Percentiles rank a stretch among this genome's conserved stretches.
These are phyloP conservation scores for Scutellaria baicalensis DNA, from an alignment of 257 asterid species.

Conservation along the genomic window DNA sequence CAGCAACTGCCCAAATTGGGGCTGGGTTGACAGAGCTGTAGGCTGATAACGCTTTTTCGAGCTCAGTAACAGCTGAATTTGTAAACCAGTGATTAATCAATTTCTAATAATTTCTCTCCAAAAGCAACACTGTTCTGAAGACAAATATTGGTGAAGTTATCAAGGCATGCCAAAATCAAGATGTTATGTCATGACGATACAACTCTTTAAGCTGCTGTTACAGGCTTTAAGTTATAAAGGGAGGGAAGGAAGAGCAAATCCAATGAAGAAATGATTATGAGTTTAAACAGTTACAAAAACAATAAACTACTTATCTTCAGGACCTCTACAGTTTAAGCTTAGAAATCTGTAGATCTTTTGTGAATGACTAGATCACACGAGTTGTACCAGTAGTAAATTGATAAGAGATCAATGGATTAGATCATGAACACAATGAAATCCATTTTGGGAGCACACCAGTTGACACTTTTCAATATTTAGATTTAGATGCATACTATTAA, in stretches of 20 bases:
- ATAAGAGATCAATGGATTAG: no score
- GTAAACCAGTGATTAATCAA: constrained; percentile 10
- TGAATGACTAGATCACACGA: no score
- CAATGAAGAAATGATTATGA: constrained; percentile 1
- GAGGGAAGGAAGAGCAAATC: neutral
- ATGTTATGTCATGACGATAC: neutral
- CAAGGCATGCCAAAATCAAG: neutral
- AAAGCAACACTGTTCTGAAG: neutral
- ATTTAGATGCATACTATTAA: neutral
- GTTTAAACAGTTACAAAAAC: neutral
- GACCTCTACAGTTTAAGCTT: neutral
- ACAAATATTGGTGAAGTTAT: neutral
- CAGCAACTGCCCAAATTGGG: constrained; percentile 94
- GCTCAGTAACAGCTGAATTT: constrained; percentile 56
- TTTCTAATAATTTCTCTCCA: neutral
- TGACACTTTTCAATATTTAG: no score
- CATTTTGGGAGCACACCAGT: no score
- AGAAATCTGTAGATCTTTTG: no score
- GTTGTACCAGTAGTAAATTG: no score
- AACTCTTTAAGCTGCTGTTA: neutral
- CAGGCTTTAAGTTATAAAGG: neutral
- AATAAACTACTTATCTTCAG: neutral
- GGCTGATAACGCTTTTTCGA: constrained; percentile 50
- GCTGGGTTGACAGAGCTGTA: constrained; percentile 46
- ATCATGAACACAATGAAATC: no score